Evolutionary conservation across 1,284 basidiomycete species (phyloP), one percentile per base, ranked within the genome.

Genomic region (Boletus smithii): DNA sequence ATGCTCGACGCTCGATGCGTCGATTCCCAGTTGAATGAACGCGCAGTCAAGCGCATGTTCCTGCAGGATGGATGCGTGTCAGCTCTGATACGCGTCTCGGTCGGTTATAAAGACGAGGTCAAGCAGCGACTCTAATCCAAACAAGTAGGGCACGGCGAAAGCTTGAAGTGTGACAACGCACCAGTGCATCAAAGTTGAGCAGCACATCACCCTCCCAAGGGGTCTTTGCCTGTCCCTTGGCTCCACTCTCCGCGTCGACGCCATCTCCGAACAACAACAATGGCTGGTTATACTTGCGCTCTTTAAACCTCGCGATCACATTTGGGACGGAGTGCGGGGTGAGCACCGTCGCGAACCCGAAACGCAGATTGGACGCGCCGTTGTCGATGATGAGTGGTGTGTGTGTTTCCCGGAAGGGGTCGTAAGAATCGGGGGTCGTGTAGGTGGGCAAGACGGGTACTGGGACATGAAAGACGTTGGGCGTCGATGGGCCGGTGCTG

Each of bases 41-140:
- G 90, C 87, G 70, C 89, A 95, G 71, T 99, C 95, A 42, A 99
- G 72, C 4, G 91, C 88, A 64, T 91, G 86, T 76, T 99, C 95
- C 95, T 97, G 75, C 53, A 23, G 8, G 27, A 37, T 6, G 13
- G 5, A 36, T 4, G 4, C 7, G 8, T 3, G 30, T 60, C 30
- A 55, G 44, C 23, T 29, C 32, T 30, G 6, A 9, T 10, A 14
- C 22, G 34, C 13, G 11, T 27, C 8, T 32, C 31, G 17, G 14
- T 14, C 36, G 22, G 9, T n/a, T n/a, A n/a, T n/a, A n/a, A n/a
- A n/a, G n/a, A n/a, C n/a, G n/a, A n/a, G n/a, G n/a, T n/a, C n/a
- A n/a, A n/a, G n/a, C n/a, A n/a, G n/a, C n/a, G n/a, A n/a, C n/a
- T n/a, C n/a, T n/a, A n/a, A n/a, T n/a, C n/a, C n/a, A n/a, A n/a